Evolutionary conservation across 2,329 filamentous ascomycete species (phyloP).

Genomic region (Cladosporium sp.): DNA sequence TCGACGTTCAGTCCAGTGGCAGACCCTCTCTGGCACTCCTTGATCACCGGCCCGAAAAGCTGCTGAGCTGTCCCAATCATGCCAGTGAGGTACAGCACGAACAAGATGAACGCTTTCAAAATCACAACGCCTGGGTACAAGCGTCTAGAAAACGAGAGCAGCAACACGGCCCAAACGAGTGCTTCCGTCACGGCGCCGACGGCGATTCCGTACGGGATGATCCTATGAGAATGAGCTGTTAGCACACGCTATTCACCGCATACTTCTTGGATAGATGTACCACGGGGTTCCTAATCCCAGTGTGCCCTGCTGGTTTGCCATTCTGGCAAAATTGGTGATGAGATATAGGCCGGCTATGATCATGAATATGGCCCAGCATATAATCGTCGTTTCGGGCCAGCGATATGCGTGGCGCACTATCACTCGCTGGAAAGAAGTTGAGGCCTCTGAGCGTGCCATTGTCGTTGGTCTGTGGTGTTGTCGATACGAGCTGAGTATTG

Average conservation of each 20-base stretch:
- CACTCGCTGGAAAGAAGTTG: constrained; percentile 25
- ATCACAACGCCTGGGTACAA: constrained; percentile 58
- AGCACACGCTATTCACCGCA: neutral
- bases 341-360: constrained; percentile 55
- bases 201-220: constrained; percentile 61
- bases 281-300: constrained; percentile 55
- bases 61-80: constrained; percentile 60
- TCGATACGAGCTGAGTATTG: neutral
- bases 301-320: constrained; percentile 55
- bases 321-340: constrained; percentile 57
- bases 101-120: constrained; percentile 57
- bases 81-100: constrained; percentile 59
- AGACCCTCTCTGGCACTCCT: constrained; percentile 55
- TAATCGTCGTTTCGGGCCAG: constrained; percentile 63
- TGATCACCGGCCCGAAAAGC: constrained; percentile 49
- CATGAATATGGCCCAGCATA: constrained; percentile 61
- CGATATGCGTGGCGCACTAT: constrained; percentile 52
- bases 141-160: constrained; percentile 52
- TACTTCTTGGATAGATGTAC: constrained; percentile 37
- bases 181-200: constrained; percentile 53
- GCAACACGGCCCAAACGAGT: constrained; percentile 56
- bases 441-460: constrained; percentile 13
- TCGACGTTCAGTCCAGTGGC: constrained; percentile 49
- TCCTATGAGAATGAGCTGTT: constrained; percentile 39
- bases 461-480: neutral